phyloP scores from a whole-genome alignment of 2,329 filamentous ascomycete genomes.

The Lecanosticta acicola region DNA sequence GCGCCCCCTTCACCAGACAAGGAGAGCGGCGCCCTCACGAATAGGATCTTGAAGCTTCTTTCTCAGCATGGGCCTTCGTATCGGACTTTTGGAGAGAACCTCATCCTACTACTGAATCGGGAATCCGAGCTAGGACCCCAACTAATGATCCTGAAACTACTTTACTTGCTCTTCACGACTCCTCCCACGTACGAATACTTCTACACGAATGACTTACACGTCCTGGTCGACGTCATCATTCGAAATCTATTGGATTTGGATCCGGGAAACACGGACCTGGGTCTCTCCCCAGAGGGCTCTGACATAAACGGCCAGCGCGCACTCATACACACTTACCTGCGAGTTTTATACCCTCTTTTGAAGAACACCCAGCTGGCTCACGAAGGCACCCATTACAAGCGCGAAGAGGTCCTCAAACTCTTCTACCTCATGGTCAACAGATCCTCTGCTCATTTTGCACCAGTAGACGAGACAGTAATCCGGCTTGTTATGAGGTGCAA shows the following conservation, averaged over 20 bases:
- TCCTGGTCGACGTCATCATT: constrained; percentile 91
- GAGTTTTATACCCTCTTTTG: constrained; percentile 83
- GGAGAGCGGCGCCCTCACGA: constrained; percentile 59
- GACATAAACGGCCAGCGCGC: constrained; percentile 36
- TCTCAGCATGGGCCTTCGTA: constrained; percentile 74
- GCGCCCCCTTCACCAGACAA: constrained; percentile 48
- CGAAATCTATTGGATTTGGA: constrained; percentile 95
- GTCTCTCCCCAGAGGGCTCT: constrained; percentile 12
- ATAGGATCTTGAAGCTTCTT: constrained; percentile 87
- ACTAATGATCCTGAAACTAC: constrained; percentile 88
- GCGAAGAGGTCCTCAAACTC: constrained; percentile 72
- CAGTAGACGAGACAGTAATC: constrained; percentile 72
- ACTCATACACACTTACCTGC: constrained; percentile 86
- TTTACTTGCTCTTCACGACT: constrained; percentile 93
- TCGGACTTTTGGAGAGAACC: constrained; percentile 95
- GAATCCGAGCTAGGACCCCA: constrained; percentile 91
- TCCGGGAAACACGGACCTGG: constrained; percentile 56
- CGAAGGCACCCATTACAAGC: constrained; percentile 79
- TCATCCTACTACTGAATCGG: constrained; percentile 89
- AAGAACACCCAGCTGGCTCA: constrained; percentile 85
- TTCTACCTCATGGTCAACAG: constrained; percentile 58
- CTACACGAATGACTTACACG: constrained; percentile 93
- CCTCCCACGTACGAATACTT: constrained; percentile 93
- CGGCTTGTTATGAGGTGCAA: constrained; percentile 69
- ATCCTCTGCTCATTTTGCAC: constrained; percentile 62